phyloP scores from a whole-genome alignment of 148 eudicot genomes.

The Cornus controversa region DNA sequence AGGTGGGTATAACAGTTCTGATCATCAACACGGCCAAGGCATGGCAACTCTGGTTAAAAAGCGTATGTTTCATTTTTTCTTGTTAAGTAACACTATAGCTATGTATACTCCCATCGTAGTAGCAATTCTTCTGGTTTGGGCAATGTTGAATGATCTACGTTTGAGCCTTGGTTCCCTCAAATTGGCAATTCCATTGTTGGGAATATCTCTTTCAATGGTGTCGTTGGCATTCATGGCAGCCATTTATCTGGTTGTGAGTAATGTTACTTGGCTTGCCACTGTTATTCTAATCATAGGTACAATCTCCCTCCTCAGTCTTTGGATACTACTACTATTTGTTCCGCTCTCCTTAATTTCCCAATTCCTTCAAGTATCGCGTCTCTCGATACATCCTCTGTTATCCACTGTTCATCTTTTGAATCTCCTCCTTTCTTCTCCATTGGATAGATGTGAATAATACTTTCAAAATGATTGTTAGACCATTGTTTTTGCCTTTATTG shows the following conservation, averaged over 20 bases:
- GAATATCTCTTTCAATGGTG: conserved; percentile 22
- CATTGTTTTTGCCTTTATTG: too few relatives aligned
- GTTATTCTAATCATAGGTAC: conserved; percentile 19
- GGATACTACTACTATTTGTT: conserved; percentile 14
- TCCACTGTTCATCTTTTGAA: too few relatives aligned
- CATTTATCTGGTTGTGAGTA: conserved; percentile 20
- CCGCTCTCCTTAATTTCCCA: conserved; percentile 22
- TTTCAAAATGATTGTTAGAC: too few relatives aligned
- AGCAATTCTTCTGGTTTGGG: conserved; percentile 30
- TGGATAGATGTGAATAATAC: too few relatives aligned
- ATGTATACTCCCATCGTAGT: conserved; percentile 28
- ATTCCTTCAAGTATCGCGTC: background rate
- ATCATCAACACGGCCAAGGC: conserved; percentile 15
- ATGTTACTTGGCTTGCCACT: conserved; percentile 26
- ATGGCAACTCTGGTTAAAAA: conserved; percentile 20
- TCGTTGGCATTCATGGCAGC: conserved; percentile 33
- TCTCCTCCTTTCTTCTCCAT: too few relatives aligned
- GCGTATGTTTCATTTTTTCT: conserved; percentile 11
- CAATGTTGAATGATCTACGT: conserved; percentile 28
- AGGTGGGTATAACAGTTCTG: conserved; percentile 29
- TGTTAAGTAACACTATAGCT: conserved; percentile 27
- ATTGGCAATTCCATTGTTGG: conserved; percentile 24
- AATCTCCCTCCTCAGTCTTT: conserved; percentile 9
- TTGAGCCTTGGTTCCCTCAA: conserved; percentile 21
- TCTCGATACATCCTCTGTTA: conserved; percentile 24